phyloP scores from a whole-genome alignment of 305 asterid species.

The Fraxinus nigra region DNA sequence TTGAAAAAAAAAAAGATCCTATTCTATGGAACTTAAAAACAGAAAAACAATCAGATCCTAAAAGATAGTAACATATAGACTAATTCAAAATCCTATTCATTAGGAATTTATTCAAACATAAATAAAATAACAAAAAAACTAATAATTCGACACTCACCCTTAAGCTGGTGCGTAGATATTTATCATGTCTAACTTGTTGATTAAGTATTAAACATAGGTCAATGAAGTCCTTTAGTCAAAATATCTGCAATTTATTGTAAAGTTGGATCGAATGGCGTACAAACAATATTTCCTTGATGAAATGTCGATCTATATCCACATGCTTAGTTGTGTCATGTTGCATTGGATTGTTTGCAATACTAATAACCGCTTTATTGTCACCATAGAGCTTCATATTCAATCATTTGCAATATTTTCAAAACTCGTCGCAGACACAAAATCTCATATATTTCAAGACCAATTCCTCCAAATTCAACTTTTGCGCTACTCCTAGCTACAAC shows the following conservation, averaged over 20 bases:
- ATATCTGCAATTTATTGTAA: background rate
- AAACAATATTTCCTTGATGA: background rate
- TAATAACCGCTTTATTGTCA: background rate
- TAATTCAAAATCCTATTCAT: background rate
- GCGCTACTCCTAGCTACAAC: background rate
- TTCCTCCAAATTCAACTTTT: background rate
- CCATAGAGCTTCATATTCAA: background rate
- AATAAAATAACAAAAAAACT: background rate
- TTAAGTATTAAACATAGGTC: background rate
- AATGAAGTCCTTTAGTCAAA: background rate
- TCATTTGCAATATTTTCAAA: background rate
- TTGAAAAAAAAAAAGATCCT: background rate
- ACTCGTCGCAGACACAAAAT: background rate
- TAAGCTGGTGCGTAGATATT: too few species aligned
- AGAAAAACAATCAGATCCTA: background rate
- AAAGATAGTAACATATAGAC: background rate
- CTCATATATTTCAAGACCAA: background rate
- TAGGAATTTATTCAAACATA: background rate
- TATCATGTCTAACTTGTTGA: background rate
- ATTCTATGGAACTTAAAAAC: background rate
- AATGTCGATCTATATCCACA: background rate
- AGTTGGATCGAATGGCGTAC: background rate
- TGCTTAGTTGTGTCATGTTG: background rate
- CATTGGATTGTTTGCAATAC: background rate
- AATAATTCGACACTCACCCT: background rate